These are phyloP conservation scores for Blechomonas ayalai DNA, from an alignment of 208 protist species.

Conservation along the genomic window DNA sequence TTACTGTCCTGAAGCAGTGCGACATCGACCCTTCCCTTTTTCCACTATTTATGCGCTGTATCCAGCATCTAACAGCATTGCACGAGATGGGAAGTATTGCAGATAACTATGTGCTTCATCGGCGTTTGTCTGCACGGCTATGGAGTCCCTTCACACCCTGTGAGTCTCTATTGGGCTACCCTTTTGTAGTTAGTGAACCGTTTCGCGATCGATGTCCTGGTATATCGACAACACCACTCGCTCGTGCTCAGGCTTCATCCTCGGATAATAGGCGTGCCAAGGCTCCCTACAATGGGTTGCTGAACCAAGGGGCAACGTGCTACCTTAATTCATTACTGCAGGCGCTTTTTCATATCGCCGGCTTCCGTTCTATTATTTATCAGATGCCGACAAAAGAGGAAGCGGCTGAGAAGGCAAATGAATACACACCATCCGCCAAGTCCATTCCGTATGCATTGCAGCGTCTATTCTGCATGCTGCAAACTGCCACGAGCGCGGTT, in stretches of 20 bases:
- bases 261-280: neutral
- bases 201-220: slow-evolving; percentile 20
- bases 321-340: slow-evolving; percentile 91
- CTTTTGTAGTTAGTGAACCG: slow-evolving; percentile 45
- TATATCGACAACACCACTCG: no score
- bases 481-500: slow-evolving; percentile 49
- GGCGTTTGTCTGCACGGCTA: slow-evolving; percentile 49
- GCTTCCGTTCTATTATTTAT: slow-evolving; percentile 82
- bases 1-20: slow-evolving; percentile 57
- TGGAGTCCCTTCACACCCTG: slow-evolving; percentile 44
- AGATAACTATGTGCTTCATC: slow-evolving; percentile 65
- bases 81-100: slow-evolving; percentile 36
- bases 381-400: slow-evolving; percentile 86
- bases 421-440: slow-evolving; percentile 23
- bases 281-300: slow-evolving; percentile 61
- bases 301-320: slow-evolving; percentile 90
- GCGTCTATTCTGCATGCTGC: slow-evolving; percentile 81
- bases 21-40: slow-evolving; percentile 62
- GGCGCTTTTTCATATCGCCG: slow-evolving; percentile 82
- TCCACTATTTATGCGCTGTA: slow-evolving; percentile 64
- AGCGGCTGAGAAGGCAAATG: slow-evolving; percentile 29
- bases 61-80: slow-evolving; percentile 71
- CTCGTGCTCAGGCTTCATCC: slow-evolving; percentile 2
- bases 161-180: slow-evolving; percentile 47
- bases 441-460: slow-evolving; percentile 88